Percentiles rank a stretch among this genome's conserved stretches.
phyloP scores from a whole-genome alignment of 2,329 filamentous ascomycete species.

The Ophiostoma fasciatum region DNA sequence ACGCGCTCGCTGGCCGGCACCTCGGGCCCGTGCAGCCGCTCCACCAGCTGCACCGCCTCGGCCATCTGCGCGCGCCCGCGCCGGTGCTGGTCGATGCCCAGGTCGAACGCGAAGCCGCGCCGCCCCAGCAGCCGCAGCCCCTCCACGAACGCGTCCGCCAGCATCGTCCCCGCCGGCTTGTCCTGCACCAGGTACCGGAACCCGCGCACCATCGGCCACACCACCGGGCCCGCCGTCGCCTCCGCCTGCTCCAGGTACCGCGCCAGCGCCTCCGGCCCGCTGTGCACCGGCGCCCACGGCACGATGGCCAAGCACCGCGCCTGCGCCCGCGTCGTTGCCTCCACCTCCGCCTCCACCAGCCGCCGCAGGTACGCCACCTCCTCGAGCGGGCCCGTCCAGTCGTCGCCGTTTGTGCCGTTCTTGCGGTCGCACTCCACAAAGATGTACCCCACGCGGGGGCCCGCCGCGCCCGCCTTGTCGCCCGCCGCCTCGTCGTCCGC shows the following conservation, averaged over 20 bases:
- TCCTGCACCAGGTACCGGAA: constrained; percentile 76
- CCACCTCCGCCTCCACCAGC: constrained; percentile 46
- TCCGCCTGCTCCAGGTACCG: constrained; percentile 50
- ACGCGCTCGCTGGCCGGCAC: constrained; percentile 45
- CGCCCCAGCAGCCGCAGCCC: constrained; percentile 49
- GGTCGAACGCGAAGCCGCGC: constrained; percentile 57
- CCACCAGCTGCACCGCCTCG: constrained; percentile 56
- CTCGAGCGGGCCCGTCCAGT: constrained; percentile 53
- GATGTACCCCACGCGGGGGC: constrained; percentile 50
- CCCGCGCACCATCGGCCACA: constrained; percentile 57
- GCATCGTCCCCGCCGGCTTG: constrained; percentile 50
- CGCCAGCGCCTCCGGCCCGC: constrained; percentile 42
- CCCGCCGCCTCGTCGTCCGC: constrained; percentile 9
- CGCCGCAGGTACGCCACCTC: constrained; percentile 58
- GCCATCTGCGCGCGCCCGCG: constrained; percentile 60
- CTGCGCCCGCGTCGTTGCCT: constrained; percentile 18
- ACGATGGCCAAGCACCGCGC: constrained; percentile 54
- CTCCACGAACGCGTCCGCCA: constrained; percentile 49
- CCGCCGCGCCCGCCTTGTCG: constrained; percentile 25
- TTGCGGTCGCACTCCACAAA: constrained; percentile 73
- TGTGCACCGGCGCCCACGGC: constrained; percentile 73
- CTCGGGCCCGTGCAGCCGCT: constrained; percentile 38
- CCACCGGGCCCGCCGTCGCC: constrained; percentile 44
- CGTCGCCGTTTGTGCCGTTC: constrained; percentile 39
- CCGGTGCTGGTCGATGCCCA: constrained; percentile 69